Evolutionary conservation across 2,329 filamentous ascomycete genomes (phyloP).

Genomic region (Fusarium sp.): DNA sequence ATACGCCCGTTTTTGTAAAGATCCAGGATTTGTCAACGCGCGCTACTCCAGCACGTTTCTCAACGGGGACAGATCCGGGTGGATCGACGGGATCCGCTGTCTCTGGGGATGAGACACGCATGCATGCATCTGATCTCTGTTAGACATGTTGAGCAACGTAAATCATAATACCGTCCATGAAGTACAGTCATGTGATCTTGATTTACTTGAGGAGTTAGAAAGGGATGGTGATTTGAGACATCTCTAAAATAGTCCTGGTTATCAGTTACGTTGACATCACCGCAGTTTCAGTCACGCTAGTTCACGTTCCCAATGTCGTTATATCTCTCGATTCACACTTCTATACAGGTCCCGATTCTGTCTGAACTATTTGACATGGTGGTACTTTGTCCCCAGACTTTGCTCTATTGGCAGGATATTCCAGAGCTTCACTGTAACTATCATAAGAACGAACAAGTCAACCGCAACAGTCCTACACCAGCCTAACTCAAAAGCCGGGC

Average conservation of each 20-base stretch:
- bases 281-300: neutral
- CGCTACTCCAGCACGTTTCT: conserved; percentile 15
- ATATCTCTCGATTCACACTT: neutral
- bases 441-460: neutral
- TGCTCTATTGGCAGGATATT: neutral
- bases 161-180: neutral
- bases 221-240: neutral
- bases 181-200: conserved; percentile 21
- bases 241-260: neutral
- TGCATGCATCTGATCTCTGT: conserved; percentile 1
- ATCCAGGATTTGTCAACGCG: neutral
- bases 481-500: conserved; percentile 16
- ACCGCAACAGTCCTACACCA: neutral
- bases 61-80: conserved; percentile 5
- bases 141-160: neutral
- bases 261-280: neutral
- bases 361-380: conserved; percentile 1
- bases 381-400: neutral
- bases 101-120: conserved; percentile 20
- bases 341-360: neutral
- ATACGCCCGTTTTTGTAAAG: conserved; percentile 3
- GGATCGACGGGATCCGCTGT: conserved; percentile 1
- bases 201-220: neutral
- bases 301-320: neutral
- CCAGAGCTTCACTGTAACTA: neutral